phyloP scores from a whole-genome alignment of 805 yeast genomes.

The Tetrapisispora taiwanensis region DNA sequence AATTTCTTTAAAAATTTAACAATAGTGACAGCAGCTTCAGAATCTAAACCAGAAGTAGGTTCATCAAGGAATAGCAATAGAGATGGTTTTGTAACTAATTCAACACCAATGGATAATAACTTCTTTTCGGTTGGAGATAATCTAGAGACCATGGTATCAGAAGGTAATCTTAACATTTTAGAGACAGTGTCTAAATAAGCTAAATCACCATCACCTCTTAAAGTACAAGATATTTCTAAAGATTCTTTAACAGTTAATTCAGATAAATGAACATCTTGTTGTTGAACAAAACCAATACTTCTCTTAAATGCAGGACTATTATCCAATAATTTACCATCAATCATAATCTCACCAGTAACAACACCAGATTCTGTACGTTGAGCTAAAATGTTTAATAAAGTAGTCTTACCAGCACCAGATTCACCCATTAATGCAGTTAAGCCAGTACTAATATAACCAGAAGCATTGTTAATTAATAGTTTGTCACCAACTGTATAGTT shows the following conservation, averaged over 20 bases:
- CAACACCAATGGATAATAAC: constrained; percentile 89
- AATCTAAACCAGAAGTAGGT: constrained; percentile 92
- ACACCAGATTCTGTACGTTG: constrained; percentile 74
- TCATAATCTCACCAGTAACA: constrained; percentile 52
- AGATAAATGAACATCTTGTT: constrained; percentile 82
- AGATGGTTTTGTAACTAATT: constrained; percentile 79
- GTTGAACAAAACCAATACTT: constrained; percentile 90
- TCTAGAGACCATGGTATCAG: constrained; percentile 71
- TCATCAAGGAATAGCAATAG: constrained; percentile 77
- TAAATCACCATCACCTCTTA: constrained; percentile 81
- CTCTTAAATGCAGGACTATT: constrained; percentile 41
- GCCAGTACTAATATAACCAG: constrained; percentile 67
- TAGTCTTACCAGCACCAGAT: constrained; percentile 97
- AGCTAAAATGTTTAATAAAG: constrained; percentile 83
- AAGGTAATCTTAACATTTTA: constrained; percentile 35
- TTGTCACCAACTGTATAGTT: constrained; percentile 38
- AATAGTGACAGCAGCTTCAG: constrained; percentile 87
- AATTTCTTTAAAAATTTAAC: constrained; percentile 73
- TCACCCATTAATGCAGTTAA: constrained; percentile 91
- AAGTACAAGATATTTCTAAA: constrained; percentile 69
- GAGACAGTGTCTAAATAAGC: constrained; percentile 45
- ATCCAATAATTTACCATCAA: constrained; percentile 56
- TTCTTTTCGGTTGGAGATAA: constrained; percentile 69
- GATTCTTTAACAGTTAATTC: constrained; percentile 94
- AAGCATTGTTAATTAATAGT: constrained; percentile 35